phyloP scores from a whole-genome alignment of 352 stramenopile genomes.

The Pythium apleroticum region DNA sequence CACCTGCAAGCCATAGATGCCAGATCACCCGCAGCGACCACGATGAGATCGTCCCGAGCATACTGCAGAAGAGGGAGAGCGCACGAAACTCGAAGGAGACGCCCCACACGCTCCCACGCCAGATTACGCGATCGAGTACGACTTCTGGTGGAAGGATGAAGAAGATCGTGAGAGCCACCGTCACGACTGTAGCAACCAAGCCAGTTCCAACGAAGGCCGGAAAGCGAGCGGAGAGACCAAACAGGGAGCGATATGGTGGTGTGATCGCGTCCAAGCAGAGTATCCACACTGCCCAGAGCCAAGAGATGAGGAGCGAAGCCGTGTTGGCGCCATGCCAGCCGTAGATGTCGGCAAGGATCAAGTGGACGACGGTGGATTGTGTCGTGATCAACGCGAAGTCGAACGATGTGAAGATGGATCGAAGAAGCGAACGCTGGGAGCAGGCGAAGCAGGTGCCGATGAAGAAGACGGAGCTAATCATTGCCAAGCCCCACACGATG shows the following conservation, averaged over 20 bases:
- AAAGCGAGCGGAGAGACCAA: neutral
- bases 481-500: neutral
- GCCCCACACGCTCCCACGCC: neutral
- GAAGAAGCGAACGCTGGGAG: slow-evolving; percentile 1
- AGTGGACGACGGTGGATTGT: neutral
- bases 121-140: neutral
- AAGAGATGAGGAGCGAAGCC: neutral
- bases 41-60: neutral
- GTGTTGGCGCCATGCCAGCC: neutral
- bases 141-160: slow-evolving; percentile 6
- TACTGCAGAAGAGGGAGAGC: neutral
- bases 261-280: slow-evolving; percentile 17
- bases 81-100: neutral
- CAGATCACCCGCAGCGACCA: slow-evolving; percentile 9
- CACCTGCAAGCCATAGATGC: neutral
- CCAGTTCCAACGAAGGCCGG: slow-evolving; percentile 2
- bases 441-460: neutral
- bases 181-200: neutral
- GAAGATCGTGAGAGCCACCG: neutral
- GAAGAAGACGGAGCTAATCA: neutral
- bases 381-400: slow-evolving; percentile 6
- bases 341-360: slow-evolving; percentile 2
- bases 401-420: slow-evolving; percentile 3
- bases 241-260: neutral
- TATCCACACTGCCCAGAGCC: slow-evolving; percentile 9